These are phyloP conservation scores for Isatis tinctoria DNA, from an alignment of 345 rosid genomes.

Conservation along the genomic window DNA sequence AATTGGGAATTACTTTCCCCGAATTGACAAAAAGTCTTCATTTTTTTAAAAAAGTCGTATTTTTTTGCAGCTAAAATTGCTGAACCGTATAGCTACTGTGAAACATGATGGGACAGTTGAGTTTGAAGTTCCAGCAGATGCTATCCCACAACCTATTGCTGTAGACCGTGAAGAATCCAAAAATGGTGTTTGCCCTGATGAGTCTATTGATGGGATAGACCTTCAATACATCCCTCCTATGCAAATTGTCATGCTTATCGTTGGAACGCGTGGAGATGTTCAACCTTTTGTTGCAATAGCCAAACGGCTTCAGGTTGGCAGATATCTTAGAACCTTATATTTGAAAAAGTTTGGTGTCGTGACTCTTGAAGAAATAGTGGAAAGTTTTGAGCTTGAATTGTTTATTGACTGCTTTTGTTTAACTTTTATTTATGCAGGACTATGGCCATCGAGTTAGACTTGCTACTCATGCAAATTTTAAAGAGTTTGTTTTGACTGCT, in stretches of 20 bases:
- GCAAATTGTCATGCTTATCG: constrained; percentile 63
- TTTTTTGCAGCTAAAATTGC: constrained; percentile 63
- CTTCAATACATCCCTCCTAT: constrained; percentile 64
- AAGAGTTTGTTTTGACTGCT: constrained; percentile 94
- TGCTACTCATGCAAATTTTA: constrained; percentile 98
- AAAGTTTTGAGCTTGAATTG: background rate
- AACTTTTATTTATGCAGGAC: constrained; percentile 57
- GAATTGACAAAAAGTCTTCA: constrained; percentile 9
- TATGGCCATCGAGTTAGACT: constrained; percentile 99
- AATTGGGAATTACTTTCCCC: background rate
- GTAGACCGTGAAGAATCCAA: constrained; percentile 30
- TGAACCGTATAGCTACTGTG: constrained; percentile 91
- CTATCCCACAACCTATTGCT: constrained; percentile 47
- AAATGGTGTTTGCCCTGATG: constrained; percentile 46
- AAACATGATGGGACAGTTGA: constrained; percentile 96
- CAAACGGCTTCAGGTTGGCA: constrained; percentile 67
- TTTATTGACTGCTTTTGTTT: background rate
- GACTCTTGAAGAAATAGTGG: background rate
- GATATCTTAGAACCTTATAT: background rate
- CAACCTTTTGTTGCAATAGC: constrained; percentile 90
- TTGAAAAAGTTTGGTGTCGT: background rate
- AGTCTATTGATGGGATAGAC: constrained; percentile 62
- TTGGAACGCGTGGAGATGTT: constrained; percentile 90
- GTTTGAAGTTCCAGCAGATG: constrained; percentile 81
- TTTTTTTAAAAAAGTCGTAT: constrained; percentile 16